These are phyloP conservation scores for Tulasnella sp. DNA, from an alignment of 768 basidiomycete species.

Conservation along the genomic window DNA sequence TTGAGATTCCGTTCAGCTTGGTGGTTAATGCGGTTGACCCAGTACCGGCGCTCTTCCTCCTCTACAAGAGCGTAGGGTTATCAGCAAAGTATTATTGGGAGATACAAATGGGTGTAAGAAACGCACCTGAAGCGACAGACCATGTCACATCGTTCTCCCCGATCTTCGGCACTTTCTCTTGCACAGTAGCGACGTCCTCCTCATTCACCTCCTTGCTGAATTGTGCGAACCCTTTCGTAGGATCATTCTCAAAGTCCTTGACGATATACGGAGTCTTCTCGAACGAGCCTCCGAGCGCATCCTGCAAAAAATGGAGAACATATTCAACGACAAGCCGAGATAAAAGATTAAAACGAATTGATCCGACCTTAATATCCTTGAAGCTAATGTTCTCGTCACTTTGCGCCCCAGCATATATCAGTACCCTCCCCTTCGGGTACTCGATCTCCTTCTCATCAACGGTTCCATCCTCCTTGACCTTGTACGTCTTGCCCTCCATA, in stretches of 20 bases:
- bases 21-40: constrained; percentile 21
- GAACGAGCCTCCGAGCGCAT: constrained; percentile 40
- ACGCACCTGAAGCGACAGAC: constrained; percentile 27
- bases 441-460: constrained; percentile 37
- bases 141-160: constrained; percentile 49
- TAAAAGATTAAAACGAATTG: neutral
- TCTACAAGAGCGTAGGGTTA: constrained; percentile 13
- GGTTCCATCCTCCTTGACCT: constrained; percentile 34
- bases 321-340: neutral
- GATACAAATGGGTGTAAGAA: neutral
- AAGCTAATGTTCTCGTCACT: constrained; percentile 42
- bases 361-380: constrained; percentile 45
- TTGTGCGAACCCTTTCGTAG: constrained; percentile 36
- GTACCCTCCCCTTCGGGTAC: constrained; percentile 40
- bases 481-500: constrained; percentile 30
- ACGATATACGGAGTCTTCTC: constrained; percentile 39
- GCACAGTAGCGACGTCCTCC: constrained; percentile 57
- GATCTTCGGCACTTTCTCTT: constrained; percentile 24
- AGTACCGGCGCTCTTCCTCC: constrained; percentile 22
- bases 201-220: constrained; percentile 58
- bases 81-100: neutral
- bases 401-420: constrained; percentile 50
- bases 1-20: constrained; percentile 17
- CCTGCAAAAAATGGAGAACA: constrained; percentile 24
- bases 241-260: constrained; percentile 32